phyloP scores from a whole-genome alignment of 1,284 basidiomycete species.

The Cerioporus squamosus region DNA sequence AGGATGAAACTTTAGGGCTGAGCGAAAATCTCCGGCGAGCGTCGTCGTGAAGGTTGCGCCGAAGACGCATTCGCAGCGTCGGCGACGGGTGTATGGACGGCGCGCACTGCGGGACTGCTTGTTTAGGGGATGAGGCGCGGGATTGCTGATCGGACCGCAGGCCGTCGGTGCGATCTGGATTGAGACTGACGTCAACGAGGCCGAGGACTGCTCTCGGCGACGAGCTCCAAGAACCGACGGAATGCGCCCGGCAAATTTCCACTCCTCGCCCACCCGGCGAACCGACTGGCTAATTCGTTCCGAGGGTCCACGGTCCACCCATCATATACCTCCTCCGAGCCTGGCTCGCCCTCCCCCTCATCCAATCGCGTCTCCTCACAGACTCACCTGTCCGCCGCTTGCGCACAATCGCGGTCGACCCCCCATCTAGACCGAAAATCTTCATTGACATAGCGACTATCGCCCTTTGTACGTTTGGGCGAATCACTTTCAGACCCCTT shows the following conservation, averaged over 20 bases:
- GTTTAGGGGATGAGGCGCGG: not conserved
- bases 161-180: not conserved
- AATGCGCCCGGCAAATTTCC: constrained; percentile 12
- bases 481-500: not conserved
- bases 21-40: no score
- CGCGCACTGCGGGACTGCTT: not conserved
- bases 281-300: no score
- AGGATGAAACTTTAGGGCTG: no score
- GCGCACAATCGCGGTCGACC: not conserved
- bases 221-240: constrained; percentile 14
- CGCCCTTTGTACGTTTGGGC: not conserved
- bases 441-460: constrained; percentile 16
- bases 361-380: not conserved
- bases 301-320: not conserved
- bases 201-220: constrained; percentile 8
- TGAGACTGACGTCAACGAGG: constrained; percentile 17
- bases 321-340: not conserved
- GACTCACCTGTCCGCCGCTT: not conserved
- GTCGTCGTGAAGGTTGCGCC: no score
- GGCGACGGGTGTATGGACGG: not conserved
- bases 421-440: constrained; percentile 13
- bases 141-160: not conserved
- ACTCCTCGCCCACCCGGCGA: not conserved
- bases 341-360: not conserved
- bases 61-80: no score